phyloP scores from a whole-genome alignment of 2,329 filamentous ascomycete species.

The Endoconidiophora polonica region DNA sequence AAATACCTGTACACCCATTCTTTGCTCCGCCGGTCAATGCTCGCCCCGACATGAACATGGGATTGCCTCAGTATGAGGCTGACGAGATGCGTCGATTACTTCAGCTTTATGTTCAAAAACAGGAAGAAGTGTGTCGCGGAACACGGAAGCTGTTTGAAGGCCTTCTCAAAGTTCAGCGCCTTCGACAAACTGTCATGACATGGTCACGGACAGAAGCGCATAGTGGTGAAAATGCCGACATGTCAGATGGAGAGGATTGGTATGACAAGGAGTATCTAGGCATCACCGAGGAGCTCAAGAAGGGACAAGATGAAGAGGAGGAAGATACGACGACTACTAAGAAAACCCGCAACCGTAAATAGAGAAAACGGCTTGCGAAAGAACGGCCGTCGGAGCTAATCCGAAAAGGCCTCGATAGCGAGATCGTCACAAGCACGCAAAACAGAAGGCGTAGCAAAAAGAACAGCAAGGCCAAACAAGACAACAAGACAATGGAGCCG shows the following conservation, averaged over 20 bases:
- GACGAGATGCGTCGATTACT: constrained; percentile 61
- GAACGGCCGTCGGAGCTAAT: background rate
- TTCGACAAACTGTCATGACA: constrained; percentile 52
- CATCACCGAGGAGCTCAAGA: constrained; percentile 56
- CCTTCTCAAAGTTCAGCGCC: constrained; percentile 53
- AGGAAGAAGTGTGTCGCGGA: constrained; percentile 65
- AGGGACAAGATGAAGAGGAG: constrained; percentile 69
- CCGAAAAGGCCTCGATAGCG: background rate
- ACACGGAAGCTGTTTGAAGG: constrained; percentile 52
- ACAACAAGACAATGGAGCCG: too few relatives aligned
- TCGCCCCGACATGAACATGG: constrained; percentile 51
- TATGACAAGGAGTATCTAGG: constrained; percentile 72
- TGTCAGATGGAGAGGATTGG: constrained; percentile 84
- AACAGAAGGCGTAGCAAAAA: background rate
- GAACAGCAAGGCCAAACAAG: too few relatives aligned
- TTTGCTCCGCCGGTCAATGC: constrained; percentile 49
- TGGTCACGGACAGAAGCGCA: constrained; percentile 71
- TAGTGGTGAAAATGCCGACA: constrained; percentile 45
- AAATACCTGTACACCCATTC: constrained; percentile 52
- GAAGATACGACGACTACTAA: constrained; percentile 49
- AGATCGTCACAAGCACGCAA: background rate
- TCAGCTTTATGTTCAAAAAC: constrained; percentile 66
- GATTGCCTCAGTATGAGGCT: constrained; percentile 56
- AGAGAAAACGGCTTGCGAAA: constrained; percentile 13
- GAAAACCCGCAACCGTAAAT: constrained; percentile 42